Percentiles rank a stretch among this genome's conserved stretches.
Evolutionary conservation across 345 rosid species (phyloP).

Genomic region (Bruguiera sexangula): DNA sequence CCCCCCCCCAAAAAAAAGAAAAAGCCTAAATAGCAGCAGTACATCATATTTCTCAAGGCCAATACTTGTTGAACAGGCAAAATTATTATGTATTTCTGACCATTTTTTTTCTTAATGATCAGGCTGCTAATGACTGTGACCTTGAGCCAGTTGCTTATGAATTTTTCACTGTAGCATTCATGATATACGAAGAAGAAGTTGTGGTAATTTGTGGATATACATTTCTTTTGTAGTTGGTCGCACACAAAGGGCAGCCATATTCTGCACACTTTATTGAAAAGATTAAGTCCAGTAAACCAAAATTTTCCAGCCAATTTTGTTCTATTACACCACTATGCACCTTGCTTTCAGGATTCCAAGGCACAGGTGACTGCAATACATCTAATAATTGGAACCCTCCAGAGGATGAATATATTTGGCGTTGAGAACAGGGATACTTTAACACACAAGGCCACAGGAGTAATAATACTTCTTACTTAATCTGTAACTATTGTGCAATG

Average conservation of each 20-base stretch:
- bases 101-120: slow-evolving; percentile 5
- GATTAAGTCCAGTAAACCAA: too few species aligned
- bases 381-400: slow-evolving; percentile 85
- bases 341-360: slow-evolving; percentile 66
- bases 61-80: background rate
- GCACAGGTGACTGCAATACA: slow-evolving; percentile 94
- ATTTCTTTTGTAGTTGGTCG: background rate
- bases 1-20: too few species aligned
- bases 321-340: background rate
- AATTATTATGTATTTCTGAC: background rate
- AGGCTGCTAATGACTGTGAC: slow-evolving; percentile 96
- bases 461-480: slow-evolving; percentile 25
- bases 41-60: background rate
- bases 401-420: slow-evolving; percentile 96
- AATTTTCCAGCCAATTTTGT: background rate
- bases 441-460: slow-evolving; percentile 97
- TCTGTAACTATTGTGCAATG: slow-evolving; percentile 4
- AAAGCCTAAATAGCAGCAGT: too few species aligned
- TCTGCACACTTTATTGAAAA: background rate
- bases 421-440: slow-evolving; percentile 95
- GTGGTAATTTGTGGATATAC: slow-evolving; percentile 42
- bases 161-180: slow-evolving; percentile 89
- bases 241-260: background rate
- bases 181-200: slow-evolving; percentile 92
- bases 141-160: slow-evolving; percentile 94